Base-by-base conservation (phyloP, 805 yeast species). In the Zygosaccharomyces bisporus region DNA sequence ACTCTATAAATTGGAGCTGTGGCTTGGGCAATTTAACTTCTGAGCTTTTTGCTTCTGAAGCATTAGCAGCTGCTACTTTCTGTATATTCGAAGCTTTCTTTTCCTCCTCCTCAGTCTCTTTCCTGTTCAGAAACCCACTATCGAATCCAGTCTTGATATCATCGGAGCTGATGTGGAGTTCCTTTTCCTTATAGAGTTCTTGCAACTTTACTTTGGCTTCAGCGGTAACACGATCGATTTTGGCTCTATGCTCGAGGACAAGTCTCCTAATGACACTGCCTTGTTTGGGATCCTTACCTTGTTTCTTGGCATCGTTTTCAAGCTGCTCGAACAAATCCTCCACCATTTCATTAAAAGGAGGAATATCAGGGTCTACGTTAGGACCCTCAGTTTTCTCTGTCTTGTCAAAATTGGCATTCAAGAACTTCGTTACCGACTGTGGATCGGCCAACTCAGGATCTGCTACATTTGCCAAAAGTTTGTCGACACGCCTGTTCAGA, bases 81-180 rank as follows among this genome's bases (percentile, higher is more conserved):
- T 42, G 25, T 13, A 48, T 20, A 12, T 39, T 39, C 3, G 44
- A 38, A 17, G 46, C 52, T 14, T 39, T 33, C 39, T 39, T 36
- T 13, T 41, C 50, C 17, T 51, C 53, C 17, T 50, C 53, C 19
- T 45, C 48, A 10, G 54, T 68, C 4, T 58, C 56, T n/a, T 66
- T 69, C 53, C 81, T 84, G 63, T 88, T 87, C 60, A 88, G 63
- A 53, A 86, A 78, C 0, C 96, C 83, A 34, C 86, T 79, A 61
- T 91, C 95, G 72, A 87, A 93, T 0, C 96, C 98, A 10, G 93
- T 88, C 54, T 80, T 93, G 32, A 89, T 75, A 66, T 91, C 99
- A 12, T 90, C 98, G 41, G 93, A 82, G 2, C 95, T 81, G 52
- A 93, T 90, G 60, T 86, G 84, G 37, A 71, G 59, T 9, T 79